These are phyloP conservation scores for Ceratocystiopsis brevicomis DNA, from an alignment of 2,329 filamentous ascomycete species.

Conservation along the genomic window DNA sequence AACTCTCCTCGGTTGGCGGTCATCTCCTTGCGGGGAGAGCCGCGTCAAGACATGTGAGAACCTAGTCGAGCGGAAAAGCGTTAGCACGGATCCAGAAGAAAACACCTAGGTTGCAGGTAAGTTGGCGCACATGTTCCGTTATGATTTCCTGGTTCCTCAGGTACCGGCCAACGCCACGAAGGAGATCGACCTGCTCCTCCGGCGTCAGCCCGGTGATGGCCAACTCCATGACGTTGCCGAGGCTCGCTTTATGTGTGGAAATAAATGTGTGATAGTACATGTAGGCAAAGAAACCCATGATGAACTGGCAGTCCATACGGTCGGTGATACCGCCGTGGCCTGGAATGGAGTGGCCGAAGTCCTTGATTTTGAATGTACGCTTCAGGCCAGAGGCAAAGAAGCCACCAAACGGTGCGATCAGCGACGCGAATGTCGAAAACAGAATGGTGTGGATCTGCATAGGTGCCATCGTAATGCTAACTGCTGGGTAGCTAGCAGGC, in stretches of 20 bases:
- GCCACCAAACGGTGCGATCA: conserved; percentile 92
- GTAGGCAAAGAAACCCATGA: conserved; percentile 97
- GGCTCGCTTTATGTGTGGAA: conserved; percentile 64
- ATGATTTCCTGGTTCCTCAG: conserved; percentile 43
- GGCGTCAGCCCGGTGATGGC: conserved; percentile 75
- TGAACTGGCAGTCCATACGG: conserved; percentile 98
- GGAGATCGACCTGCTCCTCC: conserved; percentile 76
- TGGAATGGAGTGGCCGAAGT: conserved; percentile 95
- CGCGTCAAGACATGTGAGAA: conserved; percentile 9
- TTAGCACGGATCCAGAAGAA: neutral
- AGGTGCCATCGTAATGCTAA: conserved; percentile 58
- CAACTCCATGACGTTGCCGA: conserved; percentile 75
- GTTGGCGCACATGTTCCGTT: conserved; percentile 18
- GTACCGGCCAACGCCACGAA: conserved; percentile 45
- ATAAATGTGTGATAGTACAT: conserved; percentile 99
- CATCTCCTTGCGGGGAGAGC: conserved; percentile 9
- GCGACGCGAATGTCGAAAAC: conserved; percentile 81
- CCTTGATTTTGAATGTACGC: conserved; percentile 98
- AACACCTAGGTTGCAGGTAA: neutral
- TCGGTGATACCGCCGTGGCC: conserved; percentile 97
- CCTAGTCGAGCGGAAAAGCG: neutral
- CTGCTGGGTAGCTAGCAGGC: conserved; percentile 31
- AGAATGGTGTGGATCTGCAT: conserved; percentile 87
- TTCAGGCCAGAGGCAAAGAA: conserved; percentile 97
- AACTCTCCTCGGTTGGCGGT: no score